Evolutionary conservation across 148 eudicot species (phyloP).

Genomic region (Rhododendron mucronatum): DNA sequence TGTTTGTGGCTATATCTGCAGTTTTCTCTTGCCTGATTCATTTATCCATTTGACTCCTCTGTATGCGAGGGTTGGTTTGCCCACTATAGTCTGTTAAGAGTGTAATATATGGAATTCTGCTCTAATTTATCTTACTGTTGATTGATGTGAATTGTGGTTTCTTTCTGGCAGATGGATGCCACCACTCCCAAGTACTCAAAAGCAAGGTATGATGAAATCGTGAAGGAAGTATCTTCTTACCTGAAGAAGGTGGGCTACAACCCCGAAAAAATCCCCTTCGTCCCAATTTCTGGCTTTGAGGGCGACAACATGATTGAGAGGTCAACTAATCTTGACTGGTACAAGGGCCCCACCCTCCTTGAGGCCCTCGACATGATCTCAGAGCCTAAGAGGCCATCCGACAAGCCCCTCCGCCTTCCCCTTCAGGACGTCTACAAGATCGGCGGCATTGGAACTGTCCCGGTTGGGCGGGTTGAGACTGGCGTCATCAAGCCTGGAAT

Average conservation of each 20-base stretch:
- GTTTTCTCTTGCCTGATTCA: not conserved
- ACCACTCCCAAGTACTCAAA: conserved; percentile 16
- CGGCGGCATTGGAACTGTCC: conserved; percentile 10
- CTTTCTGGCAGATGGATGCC: conserved; percentile 8
- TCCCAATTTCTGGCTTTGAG: conserved; percentile 10
- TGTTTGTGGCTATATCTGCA: not conserved
- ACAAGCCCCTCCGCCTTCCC: conserved; percentile 16
- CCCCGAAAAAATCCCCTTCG: conserved; percentile 9
- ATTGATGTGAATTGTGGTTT: not conserved
- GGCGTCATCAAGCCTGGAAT: conserved; percentile 4
- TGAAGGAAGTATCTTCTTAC: conserved; percentile 14
- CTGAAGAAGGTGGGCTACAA: conserved; percentile 17
- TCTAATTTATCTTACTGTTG: not conserved
- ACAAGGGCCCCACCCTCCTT: conserved; percentile 15
- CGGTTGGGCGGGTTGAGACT: conserved; percentile 11
- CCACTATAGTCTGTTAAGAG: too few relatives aligned
- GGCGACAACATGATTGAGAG: conserved; percentile 14
- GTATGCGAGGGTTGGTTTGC: not conserved
- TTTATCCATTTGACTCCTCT: not conserved
- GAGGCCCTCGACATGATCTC: not conserved
- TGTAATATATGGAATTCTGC: too few relatives aligned
- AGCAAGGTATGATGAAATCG: conserved; percentile 12
- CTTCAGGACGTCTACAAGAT: conserved; percentile 15
- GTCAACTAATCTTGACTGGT: conserved; percentile 12
- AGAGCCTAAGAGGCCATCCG: conserved; percentile 13